Conservation (phyloP, 2,329 filamentous ascomycete genomes). For the Sporothrix schenckii region DNA sequence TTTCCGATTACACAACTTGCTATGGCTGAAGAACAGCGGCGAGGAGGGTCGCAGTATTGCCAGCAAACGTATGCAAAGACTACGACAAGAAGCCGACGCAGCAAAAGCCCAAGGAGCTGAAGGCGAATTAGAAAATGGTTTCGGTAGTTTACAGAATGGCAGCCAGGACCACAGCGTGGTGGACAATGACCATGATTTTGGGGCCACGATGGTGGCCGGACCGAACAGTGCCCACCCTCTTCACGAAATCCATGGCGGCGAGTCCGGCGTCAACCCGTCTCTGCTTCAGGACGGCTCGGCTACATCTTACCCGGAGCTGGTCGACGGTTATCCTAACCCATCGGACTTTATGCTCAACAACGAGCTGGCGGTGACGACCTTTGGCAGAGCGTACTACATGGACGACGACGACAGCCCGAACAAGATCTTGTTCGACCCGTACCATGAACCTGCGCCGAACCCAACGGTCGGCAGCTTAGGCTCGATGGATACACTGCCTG, state of each 20-base stretch:
- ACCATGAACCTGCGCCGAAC: constrained; percentile 56
- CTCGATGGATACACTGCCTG: constrained; percentile 53
- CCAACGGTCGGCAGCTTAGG: constrained; percentile 46
- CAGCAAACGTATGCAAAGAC: constrained; percentile 59
- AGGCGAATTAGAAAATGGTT: constrained; percentile 20
- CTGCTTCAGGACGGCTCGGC: constrained; percentile 20
- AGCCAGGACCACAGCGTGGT: background rate
- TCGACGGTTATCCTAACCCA: constrained; percentile 40
- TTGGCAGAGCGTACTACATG: constrained; percentile 65
- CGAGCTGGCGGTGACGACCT: constrained; percentile 41
- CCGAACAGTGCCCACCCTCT: background rate
- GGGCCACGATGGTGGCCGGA: background rate
- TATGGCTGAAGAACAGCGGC: constrained; percentile 70
- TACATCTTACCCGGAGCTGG: constrained; percentile 5
- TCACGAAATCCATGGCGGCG: background rate
- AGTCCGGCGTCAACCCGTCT: constrained; percentile 5
- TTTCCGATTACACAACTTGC: constrained; percentile 84
- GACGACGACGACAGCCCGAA: constrained; percentile 61
- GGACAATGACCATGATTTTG: background rate
- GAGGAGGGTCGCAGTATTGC: constrained; percentile 61
- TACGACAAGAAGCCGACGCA: constrained; percentile 60
- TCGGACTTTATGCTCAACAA: constrained; percentile 34
- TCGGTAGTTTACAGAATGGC: constrained; percentile 16
- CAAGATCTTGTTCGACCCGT: constrained; percentile 63
- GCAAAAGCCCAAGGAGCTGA: constrained; percentile 56